Percentiles rank a stretch among this genome's conserved stretches.
Evolutionary conservation across 176 grass and related monocot genomes (phyloP).

Genomic region (Rhipidocladum racemiflorum): DNA sequence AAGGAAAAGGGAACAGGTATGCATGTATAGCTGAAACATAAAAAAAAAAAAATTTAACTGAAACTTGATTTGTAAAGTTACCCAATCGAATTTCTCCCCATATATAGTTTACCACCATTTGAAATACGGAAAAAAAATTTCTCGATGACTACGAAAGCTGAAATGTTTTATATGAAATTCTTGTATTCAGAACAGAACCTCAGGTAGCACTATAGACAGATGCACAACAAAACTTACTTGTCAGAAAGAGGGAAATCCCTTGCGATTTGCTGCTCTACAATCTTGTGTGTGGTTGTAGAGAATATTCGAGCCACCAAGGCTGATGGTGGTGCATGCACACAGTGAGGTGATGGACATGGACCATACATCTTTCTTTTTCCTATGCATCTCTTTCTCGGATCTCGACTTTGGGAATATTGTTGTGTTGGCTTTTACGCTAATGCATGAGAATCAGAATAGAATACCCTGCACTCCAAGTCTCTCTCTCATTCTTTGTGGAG

Average conservation of each 20-base stretch:
- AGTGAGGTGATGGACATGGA: not conserved
- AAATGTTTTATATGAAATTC: not conserved
- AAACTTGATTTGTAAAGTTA: not conserved
- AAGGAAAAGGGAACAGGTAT: not conserved
- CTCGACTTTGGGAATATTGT: not conserved
- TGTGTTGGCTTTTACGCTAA: not conserved
- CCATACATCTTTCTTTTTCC: not conserved
- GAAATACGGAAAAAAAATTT: not conserved
- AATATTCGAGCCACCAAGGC: slow-evolving; percentile 7
- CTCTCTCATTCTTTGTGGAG: not conserved
- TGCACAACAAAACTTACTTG: not conserved
- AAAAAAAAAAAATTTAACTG: too few relatives aligned
- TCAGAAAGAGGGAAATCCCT: not conserved
- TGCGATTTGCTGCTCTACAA: not conserved
- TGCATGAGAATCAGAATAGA: not conserved
- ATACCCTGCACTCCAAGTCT: not conserved
- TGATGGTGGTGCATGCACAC: not conserved
- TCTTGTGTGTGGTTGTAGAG: not conserved
- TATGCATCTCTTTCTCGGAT: not conserved
- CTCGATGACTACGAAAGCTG: fast-evolving
- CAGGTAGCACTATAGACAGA: not conserved
- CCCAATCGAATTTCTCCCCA: not conserved
- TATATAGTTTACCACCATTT: not conserved
- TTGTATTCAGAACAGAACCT: not conserved
- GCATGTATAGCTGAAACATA: not conserved